Evolutionary conservation across 306 rosid species (phyloP), one percentile per base, ranked within the genome.

Genomic region (peach (Prunus persica)): DNA sequence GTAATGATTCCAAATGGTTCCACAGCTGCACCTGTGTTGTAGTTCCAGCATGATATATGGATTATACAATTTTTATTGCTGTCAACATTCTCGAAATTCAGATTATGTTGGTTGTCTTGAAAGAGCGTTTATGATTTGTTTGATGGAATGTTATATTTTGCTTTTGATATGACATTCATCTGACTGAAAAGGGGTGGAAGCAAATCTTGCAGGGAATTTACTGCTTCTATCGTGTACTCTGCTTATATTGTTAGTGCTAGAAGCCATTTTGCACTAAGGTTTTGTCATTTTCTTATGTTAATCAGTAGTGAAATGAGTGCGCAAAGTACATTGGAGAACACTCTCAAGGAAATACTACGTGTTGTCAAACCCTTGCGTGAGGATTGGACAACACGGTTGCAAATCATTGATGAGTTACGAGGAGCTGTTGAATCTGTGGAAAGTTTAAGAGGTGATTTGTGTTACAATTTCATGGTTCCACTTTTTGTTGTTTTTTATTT

Each of bases 371-470:
- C 97, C 55, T 46, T 19, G 49, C 83, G 69, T 14, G 82, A 65
- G 68, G 97, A 95, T 81, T 70, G 92, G 93, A 72, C 5, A 20
- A 52, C 64, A 41, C 89, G 99, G 20, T 69, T 74, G 66, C 82
- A 69, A 68, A 79, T 92, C n/a, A 78, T 90, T 71, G 67, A 67
- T 8, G 91, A 85, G 76, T 47, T 95, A 54, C 82, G 62, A 61
- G 62, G 43, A 77, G 72, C 81, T 71, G 89, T 84, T 64, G 71
- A 73, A 74, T 82, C 96, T 25, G 54, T 90, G 61, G 90, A 88
- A 65, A 84, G 71, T 73, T 82, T 95, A 71, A 87, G 96, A 88
- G 96, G 97, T 83, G 54, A 54, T 47, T 62, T 62, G 12, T n/a
- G 61, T 27, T 73, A 30, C 61, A 22, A 22, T 67, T 51, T 74